Evolutionary conservation across 306 rosid species (phyloP).

Genomic region (Herpetospermum pedunculosum): DNA sequence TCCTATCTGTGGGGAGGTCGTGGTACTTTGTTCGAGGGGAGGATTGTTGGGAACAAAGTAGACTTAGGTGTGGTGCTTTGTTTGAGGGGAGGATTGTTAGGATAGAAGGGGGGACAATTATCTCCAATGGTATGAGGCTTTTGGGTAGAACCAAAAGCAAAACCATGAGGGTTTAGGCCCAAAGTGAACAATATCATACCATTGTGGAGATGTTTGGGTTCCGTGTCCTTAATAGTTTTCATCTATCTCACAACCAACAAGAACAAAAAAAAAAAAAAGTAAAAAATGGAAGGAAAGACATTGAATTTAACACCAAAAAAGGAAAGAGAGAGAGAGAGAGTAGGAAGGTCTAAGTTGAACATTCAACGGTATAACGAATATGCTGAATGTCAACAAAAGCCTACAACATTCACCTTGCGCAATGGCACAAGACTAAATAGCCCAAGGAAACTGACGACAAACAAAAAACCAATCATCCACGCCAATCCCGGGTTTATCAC

Average conservation of each 20-base stretch:
- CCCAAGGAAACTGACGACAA: constrained; percentile 88
- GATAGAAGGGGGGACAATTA: too few relatives aligned
- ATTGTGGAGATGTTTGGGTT: too few relatives aligned
- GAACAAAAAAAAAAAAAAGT: background rate
- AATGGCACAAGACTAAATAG: constrained; percentile 86
- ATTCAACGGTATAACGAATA: background rate
- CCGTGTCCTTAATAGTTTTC: too few relatives aligned
- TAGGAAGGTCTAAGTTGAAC: background rate
- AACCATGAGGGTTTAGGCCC: too few relatives aligned
- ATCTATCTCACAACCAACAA: background rate
- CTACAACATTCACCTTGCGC: constrained; percentile 52
- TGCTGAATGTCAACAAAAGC: background rate
- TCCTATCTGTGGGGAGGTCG: too few relatives aligned
- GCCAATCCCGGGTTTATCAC: constrained; percentile 69
- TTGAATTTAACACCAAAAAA: background rate
- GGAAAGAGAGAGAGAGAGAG: background rate
- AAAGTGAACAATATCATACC: too few relatives aligned
- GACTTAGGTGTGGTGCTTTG: too few relatives aligned
- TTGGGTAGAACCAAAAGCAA: too few relatives aligned
- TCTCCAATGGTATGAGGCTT: too few relatives aligned
- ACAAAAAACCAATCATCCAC: constrained; percentile 86
- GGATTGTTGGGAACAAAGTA: too few relatives aligned
- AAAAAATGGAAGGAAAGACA: background rate
- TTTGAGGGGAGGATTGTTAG: too few relatives aligned
- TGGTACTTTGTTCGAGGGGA: too few relatives aligned